Evolutionary conservation across 805 yeast species (phyloP), one percentile per base, ranked within the genome.

Genomic region (Ogataea methanolica): DNA sequence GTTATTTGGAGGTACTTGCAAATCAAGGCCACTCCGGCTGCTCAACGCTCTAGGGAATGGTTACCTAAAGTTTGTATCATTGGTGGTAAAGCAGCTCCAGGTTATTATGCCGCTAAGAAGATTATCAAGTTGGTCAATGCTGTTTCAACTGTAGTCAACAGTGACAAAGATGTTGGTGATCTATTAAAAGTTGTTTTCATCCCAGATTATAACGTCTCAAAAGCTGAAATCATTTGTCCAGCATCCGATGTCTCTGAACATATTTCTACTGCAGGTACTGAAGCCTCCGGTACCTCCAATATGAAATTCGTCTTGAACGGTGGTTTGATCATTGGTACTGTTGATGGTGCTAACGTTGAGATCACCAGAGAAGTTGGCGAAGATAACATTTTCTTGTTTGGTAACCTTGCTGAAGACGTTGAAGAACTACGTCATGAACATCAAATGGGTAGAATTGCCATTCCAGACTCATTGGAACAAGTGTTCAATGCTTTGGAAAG

Each of bases 31-130:
- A 72, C 88, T 54, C 68, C 88, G 34, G 71, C 76, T 9, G 78
- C 78, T 47, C 85, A 88, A 68, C 74, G 85, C 60, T 72, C 74
- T 40, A 59, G 66, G 52, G 77, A 79, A 60, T 81, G 76, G 65
- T 77, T 80, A 49, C 83, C 96, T 50, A 87, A 85, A 62, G 94
- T 87, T 47, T 77, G 82, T 39, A 78, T 90, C 51, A 82, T 91
- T 67, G 97, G 97, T 56, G 97, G 97, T 63, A 90, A 91, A 70
- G 86, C 95, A 50, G 97, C 97, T 11, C 97, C 97, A n/a, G 97
- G 97, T 55, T 90, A 90, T 67, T 90, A 88, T 71, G 88, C 90
- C 82, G 97, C 97, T 50, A 90, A 90, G 70, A 79, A 86, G 49
- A 87, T 90, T 61, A 91, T 90, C 64, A 88, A 89, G 67, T 75